These are phyloP conservation scores for Flagelloscypha sp. DNA, from an alignment of 768 basidiomycete species.

Conservation along the genomic window DNA sequence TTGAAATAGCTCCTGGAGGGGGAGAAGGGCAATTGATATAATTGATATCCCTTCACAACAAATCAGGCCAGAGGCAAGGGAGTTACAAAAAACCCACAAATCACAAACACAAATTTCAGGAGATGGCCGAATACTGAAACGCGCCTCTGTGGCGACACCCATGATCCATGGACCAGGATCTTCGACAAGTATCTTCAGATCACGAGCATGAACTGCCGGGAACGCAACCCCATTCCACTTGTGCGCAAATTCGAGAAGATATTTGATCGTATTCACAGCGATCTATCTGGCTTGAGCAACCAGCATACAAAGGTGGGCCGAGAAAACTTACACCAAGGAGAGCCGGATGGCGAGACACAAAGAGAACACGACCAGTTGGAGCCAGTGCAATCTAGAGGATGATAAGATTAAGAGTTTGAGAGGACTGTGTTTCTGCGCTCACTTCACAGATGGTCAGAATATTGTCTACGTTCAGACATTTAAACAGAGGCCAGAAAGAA, in stretches of 20 bases:
- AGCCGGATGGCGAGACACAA: constrained; percentile 82
- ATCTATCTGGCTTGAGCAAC: constrained; percentile 34
- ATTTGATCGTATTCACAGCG: constrained; percentile 85
- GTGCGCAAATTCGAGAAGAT: constrained; percentile 84
- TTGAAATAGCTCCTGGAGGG: constrained; percentile 64
- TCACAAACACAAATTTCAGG: constrained; percentile 85
- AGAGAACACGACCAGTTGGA: constrained; percentile 79
- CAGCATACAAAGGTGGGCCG: not conserved
- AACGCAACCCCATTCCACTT: constrained; percentile 90
- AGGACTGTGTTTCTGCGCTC: constrained; percentile 4
- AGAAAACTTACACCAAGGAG: constrained; percentile 68
- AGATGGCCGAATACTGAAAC: constrained; percentile 65
- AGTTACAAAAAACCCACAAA: constrained; percentile 41
- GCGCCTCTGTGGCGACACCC: constrained; percentile 78
- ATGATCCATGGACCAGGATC: constrained; percentile 97
- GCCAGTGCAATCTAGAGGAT: constrained; percentile 65
- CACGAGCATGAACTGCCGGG: constrained; percentile 76
- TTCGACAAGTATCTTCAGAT: constrained; percentile 88
- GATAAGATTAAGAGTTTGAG: not conserved
- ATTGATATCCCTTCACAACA: constrained; percentile 57
- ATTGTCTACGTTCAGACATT: constrained; percentile 87
- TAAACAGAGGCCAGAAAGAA: constrained; percentile 95
- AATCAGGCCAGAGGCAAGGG: constrained; percentile 2
- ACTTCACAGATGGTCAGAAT: constrained; percentile 91
- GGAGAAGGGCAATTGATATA: constrained; percentile 77